phyloP scores from a whole-genome alignment of 768 basidiomycete genomes.

The Coprinellus aureogranulatus region DNA sequence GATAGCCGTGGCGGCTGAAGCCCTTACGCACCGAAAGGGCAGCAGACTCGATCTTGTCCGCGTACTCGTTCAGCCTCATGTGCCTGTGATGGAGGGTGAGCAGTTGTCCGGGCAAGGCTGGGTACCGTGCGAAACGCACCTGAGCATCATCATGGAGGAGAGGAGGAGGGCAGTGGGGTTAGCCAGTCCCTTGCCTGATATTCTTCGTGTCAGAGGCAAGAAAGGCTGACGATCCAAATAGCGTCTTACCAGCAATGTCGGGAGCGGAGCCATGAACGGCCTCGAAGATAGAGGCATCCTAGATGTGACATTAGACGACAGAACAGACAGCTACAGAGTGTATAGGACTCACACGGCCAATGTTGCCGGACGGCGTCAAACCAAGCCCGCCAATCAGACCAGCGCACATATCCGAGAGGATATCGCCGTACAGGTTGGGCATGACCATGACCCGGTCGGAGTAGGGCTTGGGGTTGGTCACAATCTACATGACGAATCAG shows the following conservation, averaged over 20 bases:
- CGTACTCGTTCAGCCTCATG: constrained; percentile 85
- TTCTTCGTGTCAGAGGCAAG: constrained; percentile 9
- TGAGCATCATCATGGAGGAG: constrained; percentile 96
- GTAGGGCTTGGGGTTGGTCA: constrained; percentile 90
- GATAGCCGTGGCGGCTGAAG: not conserved
- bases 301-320: constrained; percentile 16
- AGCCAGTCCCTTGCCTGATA: constrained; percentile 82
- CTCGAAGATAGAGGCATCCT: constrained; percentile 99
- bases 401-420: constrained; percentile 97
- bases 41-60: constrained; percentile 89
- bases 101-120: constrained; percentile 10
- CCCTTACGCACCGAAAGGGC: constrained; percentile 68
- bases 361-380: constrained; percentile 96
- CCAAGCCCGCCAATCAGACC: constrained; percentile 98
- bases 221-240: not conserved
- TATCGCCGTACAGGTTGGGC: constrained; percentile 97
- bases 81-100: constrained; percentile 52
- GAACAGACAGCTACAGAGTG: not conserved
- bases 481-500: constrained; percentile 50
- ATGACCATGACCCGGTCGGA: constrained; percentile 99
- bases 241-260: constrained; percentile 84
- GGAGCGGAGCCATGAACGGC: constrained; percentile 99
- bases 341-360: constrained; percentile 78
- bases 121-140: constrained; percentile 42
- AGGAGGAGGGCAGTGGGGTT: constrained; percentile 99